A percentile compares a stretch with the other conserved stretches of the same genome.
Conservation (phyloP, 805 yeast species). For the Citeromyces matritensis region DNA sequence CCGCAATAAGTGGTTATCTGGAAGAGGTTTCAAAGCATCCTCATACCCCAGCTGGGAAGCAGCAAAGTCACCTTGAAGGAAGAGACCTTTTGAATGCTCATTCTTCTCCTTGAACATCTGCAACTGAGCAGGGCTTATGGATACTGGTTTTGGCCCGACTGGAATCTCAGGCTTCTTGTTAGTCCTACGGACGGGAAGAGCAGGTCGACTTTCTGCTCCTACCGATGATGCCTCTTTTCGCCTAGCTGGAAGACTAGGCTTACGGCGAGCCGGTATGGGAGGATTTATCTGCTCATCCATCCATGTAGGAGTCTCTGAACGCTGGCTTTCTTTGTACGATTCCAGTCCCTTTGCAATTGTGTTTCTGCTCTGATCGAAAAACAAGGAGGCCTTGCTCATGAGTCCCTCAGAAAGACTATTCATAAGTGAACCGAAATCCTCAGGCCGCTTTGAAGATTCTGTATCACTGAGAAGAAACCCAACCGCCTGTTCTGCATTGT, state of each 20-base stretch:
- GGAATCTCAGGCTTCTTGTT: no score
- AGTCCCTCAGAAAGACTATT: conserved; percentile 41
- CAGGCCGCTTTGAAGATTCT: conserved; percentile 16
- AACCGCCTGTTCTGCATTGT: conserved; percentile 51
- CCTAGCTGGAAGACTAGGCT: background rate
- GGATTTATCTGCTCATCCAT: conserved; percentile 44
- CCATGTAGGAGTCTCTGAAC: conserved; percentile 48
- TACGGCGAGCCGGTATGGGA: conserved; percentile 1
- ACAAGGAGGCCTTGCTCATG: conserved; percentile 40
- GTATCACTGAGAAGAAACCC: conserved; percentile 49
- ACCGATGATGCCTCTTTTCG: no score
- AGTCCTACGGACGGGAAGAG: no score
- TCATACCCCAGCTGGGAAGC: conserved; percentile 48
- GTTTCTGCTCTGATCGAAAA: conserved; percentile 43
- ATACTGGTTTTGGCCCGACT: no score
- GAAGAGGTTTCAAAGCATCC: conserved; percentile 31
- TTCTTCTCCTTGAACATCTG: conserved; percentile 30
- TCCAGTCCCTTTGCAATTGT: conserved; percentile 50
- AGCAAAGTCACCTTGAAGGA: conserved; percentile 71
- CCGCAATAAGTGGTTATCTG: conserved; percentile 46
- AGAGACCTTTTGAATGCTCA: conserved; percentile 44
- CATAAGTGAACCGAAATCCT: conserved; percentile 23
- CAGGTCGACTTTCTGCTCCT: no score
- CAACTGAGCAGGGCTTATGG: conserved; percentile 6
- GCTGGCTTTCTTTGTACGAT: conserved; percentile 26